Evolutionary conservation across 257 asterid genomes (phyloP), one percentile per base, ranked within the genome.

Genomic region (Anisodus tanguticus): DNA sequence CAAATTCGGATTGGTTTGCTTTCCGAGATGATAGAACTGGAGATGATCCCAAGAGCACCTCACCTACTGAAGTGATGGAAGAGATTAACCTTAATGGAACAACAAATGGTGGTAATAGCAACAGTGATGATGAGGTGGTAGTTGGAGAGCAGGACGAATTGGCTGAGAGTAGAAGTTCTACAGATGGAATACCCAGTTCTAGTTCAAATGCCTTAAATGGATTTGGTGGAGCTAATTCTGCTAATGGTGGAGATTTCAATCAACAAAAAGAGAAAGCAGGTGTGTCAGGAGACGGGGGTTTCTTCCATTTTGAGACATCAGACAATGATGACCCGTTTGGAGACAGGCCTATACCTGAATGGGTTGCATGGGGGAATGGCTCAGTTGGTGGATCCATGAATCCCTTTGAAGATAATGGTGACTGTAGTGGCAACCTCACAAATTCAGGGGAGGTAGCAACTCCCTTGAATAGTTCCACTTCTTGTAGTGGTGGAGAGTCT

Each of bases 1-100:
- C 99, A 80, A 97, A 97, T 88, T 95, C 98, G 87, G 93, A 97
- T 91, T 97, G 99, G 99, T 97, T 97, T 93, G 97, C 98, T 35
- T 97, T 95, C 87, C 97, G 93, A 95, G 98, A 95, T 35, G 98
- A 93, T 69, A 86, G 88, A 85, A 83, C 58, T 85, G 93, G 90
- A 82, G 90, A 88, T 86, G 89, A 87, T 62, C 83, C 93, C 49
- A 87, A 85, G 83, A 94, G 85, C 83, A 82, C 90, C 89, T 90
- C 98, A 71, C 87, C 93, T 6, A 88, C 96, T 55, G 95, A 93
- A 43, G 67, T 84, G 80, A 89, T 91, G 87, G 95, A 90, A 8
- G 91, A 91, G 85, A 88, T 90, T 43, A 92, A 92, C 89, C 83
- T 90, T 84, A 89, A 89, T 31, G 92, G 91, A 72, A 81, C 89